Conservation (phyloP, 805 yeast species). For the Yamadazyma paraphyllophila region DNA sequence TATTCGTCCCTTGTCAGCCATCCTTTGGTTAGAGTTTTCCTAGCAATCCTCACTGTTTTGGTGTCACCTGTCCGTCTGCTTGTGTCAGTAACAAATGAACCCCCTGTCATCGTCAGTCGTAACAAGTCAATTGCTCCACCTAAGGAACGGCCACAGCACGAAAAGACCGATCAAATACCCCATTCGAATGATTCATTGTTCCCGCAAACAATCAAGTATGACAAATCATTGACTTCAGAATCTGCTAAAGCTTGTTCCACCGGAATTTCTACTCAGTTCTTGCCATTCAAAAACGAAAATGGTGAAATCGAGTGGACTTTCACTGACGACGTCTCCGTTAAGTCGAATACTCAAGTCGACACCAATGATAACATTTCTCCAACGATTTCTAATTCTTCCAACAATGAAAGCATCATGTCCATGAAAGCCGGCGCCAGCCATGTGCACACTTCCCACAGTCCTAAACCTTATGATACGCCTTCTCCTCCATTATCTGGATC, state of each 20-base stretch:
- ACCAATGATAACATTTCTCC: conserved; percentile 26
- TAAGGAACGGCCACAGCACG: too few species aligned
- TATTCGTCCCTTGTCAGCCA: conserved; percentile 4
- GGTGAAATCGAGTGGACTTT: conserved; percentile 62
- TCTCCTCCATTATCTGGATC: conserved; percentile 16
- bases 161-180: too few species aligned
- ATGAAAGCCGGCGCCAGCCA: not conserved
- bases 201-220: conserved; percentile 4
- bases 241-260: conserved; percentile 47
- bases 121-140: too few species aligned
- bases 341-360: conserved; percentile 12
- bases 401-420: conserved; percentile 12
- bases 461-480: conserved; percentile 26
- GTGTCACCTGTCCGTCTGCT: conserved; percentile 2
- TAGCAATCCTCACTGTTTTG: conserved; percentile 9
- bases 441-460: conserved; percentile 19
- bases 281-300: conserved; percentile 49
- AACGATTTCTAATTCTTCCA: conserved; percentile 34
- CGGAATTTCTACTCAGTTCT: conserved; percentile 43
- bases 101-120: too few species aligned
- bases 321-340: conserved; percentile 35
- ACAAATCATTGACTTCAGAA: not conserved
- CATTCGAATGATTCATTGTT: conserved; percentile 1
- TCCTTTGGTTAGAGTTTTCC: conserved; percentile 10
- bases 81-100: not conserved